Evolutionary conservation across 805 yeast genomes (phyloP), one percentile per base, ranked within the genome.

Genomic region (Metschnikowia noctiluminum): DNA sequence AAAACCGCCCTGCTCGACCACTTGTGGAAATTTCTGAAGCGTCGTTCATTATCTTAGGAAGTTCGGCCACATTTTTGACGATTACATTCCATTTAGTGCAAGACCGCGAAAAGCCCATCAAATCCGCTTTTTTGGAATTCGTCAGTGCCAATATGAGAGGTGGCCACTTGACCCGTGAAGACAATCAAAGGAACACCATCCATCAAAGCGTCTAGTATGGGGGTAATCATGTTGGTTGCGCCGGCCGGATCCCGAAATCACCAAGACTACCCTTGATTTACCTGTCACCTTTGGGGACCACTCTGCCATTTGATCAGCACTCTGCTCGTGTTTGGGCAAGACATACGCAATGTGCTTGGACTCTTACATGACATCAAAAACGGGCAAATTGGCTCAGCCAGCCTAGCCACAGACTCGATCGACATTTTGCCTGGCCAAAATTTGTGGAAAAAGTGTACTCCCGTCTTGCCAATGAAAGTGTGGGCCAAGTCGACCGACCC

Each of bases 301-400:
- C 73, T 94, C 97, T 49, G 99, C 99, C 98, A 94, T 94, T 71
- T 94, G 99, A 45, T 99, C 99, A 14, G 98, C 99, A 67, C 98
- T 98, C 73, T 94, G 99, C 70, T 92, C 99, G 69, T 92, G 98
- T 62, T 95, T 81, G 42, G 99, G 99, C 55, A 92, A 75, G 48
- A 92, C 87, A 65, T 94, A 94, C 59, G 84, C 82, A 78, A 92
- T 92, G 62, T 87, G 81, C 49, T 85, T 83, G 16, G 96, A 87
- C 74, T 92, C 87, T 77, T 86, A 88, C 59, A 92, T 94, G 57
- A 98, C 98, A 66, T 92, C 99, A 65, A 87, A 94, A 28, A 92
- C 99, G 12, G 99, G 98, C 62, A 92, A 78, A 63, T 94, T 94
- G 58, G 99, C 99, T 68, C 99, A 99, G 62, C 99, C 99, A 46